A percentile compares a stretch with the other conserved stretches of the same genome.
phyloP scores from a whole-genome alignment of 2,329 filamentous ascomycete genomes.

The Penicillium sumatraense region DNA sequence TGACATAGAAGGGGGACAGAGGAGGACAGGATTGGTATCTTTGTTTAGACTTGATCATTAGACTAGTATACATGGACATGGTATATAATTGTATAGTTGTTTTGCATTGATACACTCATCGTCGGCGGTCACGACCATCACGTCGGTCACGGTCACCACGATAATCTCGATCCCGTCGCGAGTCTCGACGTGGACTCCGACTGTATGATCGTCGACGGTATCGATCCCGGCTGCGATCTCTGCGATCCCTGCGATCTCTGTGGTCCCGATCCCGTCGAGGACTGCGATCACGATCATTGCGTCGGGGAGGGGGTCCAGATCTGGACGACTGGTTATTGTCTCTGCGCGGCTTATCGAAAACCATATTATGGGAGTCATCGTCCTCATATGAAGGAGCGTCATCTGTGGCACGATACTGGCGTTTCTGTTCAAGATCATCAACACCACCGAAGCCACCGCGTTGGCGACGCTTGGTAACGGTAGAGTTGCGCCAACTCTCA shows the following conservation, averaged over 20 bases:
- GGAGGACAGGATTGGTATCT: neutral
- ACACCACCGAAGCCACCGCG: conserved; percentile 90
- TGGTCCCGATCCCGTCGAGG: conserved; percentile 41
- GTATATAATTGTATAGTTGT: neutral
- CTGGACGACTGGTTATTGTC: conserved; percentile 2
- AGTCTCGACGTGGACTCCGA: conserved; percentile 33
- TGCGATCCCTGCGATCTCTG: no score
- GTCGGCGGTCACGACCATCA: conserved; percentile 28
- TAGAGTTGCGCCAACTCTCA: conserved; percentile 83
- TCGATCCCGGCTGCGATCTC: conserved; percentile 35
- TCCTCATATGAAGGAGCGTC: conserved; percentile 51
- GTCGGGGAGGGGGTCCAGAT: conserved; percentile 5
- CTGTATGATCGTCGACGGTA: conserved; percentile 45
- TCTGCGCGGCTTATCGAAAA: conserved; percentile 67
- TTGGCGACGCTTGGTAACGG: conserved; percentile 75
- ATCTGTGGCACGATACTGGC: conserved; percentile 80
- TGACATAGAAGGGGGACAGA: no score
- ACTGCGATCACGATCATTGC: conserved; percentile 47
- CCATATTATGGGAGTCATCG: conserved; percentile 71
- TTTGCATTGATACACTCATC: conserved; percentile 24
- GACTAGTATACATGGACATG: conserved; percentile 15
- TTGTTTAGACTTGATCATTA: neutral
- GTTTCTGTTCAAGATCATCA: conserved; percentile 81
- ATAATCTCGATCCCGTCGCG: conserved; percentile 33
- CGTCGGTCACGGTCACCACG: conserved; percentile 23